These are phyloP conservation scores for Aspergillus puulaauensis DNA, from an alignment of 2,329 filamentous ascomycete species.

Conservation along the genomic window DNA sequence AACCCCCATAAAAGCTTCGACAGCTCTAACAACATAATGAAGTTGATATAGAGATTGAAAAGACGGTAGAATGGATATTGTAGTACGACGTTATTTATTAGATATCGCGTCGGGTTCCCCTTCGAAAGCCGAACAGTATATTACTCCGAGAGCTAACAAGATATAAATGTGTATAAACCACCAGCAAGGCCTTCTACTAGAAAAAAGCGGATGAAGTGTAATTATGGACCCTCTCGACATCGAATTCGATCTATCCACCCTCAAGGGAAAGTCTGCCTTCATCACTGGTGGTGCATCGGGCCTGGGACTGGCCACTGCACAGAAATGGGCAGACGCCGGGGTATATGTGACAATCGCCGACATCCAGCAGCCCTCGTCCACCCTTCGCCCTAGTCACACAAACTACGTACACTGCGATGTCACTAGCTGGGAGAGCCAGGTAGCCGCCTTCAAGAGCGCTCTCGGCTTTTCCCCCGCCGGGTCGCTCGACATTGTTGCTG, in stretches of 20 bases:
- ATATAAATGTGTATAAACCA: not conserved
- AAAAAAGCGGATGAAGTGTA: no score
- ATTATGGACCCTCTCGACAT: not conserved
- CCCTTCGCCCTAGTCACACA: not conserved
- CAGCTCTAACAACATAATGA: not conserved
- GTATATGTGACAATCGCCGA: not conserved
- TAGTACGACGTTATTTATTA: no score
- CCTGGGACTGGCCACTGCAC: not conserved
- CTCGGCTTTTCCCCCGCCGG: not conserved
- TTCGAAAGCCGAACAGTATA: not conserved
- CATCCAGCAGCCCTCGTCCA: not conserved
- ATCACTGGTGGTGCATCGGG: slow-evolving; percentile 1
- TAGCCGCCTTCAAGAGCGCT: not conserved
- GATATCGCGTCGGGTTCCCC: not conserved
- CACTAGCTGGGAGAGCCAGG: not conserved
- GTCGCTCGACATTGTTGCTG: not conserved
- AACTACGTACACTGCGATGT: not conserved
- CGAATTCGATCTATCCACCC: not conserved
- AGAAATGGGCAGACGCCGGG: not conserved
- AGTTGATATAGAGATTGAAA: not conserved
- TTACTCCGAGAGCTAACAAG: not conserved
- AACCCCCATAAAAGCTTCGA: not conserved
- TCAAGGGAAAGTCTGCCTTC: not conserved
- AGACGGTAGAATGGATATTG: fast-evolving
- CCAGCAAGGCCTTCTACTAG: no score